Conservation (phyloP, 805 yeast genomes). For the Zygosaccharomyces bailii region DNA sequence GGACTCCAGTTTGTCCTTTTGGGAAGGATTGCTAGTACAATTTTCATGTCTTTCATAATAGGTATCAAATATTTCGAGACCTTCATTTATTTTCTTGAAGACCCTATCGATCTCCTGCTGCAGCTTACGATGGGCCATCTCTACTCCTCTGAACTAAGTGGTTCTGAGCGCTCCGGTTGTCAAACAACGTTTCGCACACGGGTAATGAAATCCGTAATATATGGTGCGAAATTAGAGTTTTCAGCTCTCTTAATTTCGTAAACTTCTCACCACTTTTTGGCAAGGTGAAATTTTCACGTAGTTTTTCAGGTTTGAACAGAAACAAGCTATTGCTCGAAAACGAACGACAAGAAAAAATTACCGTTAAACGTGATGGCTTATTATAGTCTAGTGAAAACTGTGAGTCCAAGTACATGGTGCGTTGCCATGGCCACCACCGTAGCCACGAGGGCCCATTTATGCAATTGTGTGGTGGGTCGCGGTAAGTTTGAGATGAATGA, state of each 20-base stretch:
- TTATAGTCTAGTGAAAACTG: constrained; percentile 5
- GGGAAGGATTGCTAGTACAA: constrained; percentile 74
- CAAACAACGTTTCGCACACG: background rate
- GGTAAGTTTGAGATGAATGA: background rate
- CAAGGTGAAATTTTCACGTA: constrained; percentile 7
- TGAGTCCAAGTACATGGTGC: constrained; percentile 11
- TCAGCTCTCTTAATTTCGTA: background rate
- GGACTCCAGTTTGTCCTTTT: constrained; percentile 87
- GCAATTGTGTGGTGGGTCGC: background rate
- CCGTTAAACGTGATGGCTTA: constrained; percentile 2
- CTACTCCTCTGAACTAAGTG: background rate
- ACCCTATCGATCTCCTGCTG: constrained; percentile 86
- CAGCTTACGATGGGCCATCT: constrained; percentile 46
- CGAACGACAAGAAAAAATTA: background rate
- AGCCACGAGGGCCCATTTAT: constrained; percentile 10
- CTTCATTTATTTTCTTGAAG: constrained; percentile 82
- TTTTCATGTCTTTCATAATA: constrained; percentile 80
- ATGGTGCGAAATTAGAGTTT: background rate
- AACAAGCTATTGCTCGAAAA: constrained; percentile 3
- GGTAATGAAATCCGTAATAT: background rate
- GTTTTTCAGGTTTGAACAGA: constrained; percentile 1
- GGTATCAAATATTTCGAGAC: constrained; percentile 78
- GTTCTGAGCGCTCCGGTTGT: background rate
- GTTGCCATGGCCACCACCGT: constrained; percentile 1
- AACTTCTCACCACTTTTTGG: background rate